Percentiles rank a stretch among this genome's conserved stretches.
phyloP scores from a whole-genome alignment of 2,329 filamentous ascomycete genomes.

The Aspergillus eucalypticola region DNA sequence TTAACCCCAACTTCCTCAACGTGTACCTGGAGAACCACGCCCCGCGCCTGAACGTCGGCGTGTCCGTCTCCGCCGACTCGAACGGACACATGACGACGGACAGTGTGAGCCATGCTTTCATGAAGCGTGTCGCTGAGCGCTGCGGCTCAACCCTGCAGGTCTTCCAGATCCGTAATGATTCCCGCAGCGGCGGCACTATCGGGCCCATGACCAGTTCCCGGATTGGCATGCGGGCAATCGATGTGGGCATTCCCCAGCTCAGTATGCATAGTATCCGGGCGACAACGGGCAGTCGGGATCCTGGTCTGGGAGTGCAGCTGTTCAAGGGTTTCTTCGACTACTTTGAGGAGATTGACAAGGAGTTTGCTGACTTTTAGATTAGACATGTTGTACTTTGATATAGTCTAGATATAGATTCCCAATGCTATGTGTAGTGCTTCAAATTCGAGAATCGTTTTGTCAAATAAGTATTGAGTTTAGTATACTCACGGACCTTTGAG shows the following conservation, averaged over 20 bases:
- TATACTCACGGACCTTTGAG: too few relatives aligned
- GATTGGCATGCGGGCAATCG: slow-evolving; percentile 79
- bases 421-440: too few relatives aligned
- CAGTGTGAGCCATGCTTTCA: slow-evolving; percentile 75
- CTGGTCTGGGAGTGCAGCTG: slow-evolving; percentile 80
- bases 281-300: slow-evolving; percentile 81
- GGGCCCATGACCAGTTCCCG: slow-evolving; percentile 81
- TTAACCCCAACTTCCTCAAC: slow-evolving; percentile 88
- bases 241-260: slow-evolving; percentile 86
- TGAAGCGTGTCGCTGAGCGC: slow-evolving; percentile 76
- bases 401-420: too few relatives aligned
- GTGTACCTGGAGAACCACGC: slow-evolving; percentile 83
- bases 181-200: slow-evolving; percentile 86
- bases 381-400: too few relatives aligned
- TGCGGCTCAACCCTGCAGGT: slow-evolving; percentile 72
- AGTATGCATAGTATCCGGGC: slow-evolving; percentile 94
- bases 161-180: slow-evolving; percentile 95
- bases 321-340: slow-evolving; percentile 88
- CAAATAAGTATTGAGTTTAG: too few relatives aligned
- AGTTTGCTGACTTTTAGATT: slow-evolving; percentile 59
- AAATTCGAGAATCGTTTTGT: too few relatives aligned
- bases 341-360: slow-evolving; percentile 79
- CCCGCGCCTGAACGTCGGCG: slow-evolving; percentile 83
- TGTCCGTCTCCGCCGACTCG: slow-evolving; percentile 75
- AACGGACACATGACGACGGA: slow-evolving; percentile 98